phyloP scores from a whole-genome alignment of 148 eudicot species.

The Silene conica region DNA sequence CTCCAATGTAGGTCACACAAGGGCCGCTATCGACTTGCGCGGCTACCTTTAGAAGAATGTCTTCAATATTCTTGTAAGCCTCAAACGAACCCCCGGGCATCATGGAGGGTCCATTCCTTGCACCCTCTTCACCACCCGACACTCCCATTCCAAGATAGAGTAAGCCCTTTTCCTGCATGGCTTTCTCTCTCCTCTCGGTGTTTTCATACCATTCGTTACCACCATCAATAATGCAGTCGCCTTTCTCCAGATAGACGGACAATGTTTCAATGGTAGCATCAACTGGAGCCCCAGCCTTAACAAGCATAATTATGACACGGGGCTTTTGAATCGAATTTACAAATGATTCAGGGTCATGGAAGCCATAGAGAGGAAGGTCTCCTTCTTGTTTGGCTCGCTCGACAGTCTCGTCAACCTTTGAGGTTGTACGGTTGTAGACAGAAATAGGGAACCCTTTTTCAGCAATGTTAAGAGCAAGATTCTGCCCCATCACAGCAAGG shows the following conservation, averaged over 20 bases:
- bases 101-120: slow-evolving; percentile 80
- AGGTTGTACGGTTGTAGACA: slow-evolving; percentile 80
- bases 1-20: slow-evolving; percentile 82
- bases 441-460: slow-evolving; percentile 95
- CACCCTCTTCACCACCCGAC: slow-evolving; percentile 96
- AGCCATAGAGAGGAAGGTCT: slow-evolving; percentile 76
- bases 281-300: slow-evolving; percentile 88
- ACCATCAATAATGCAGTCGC: slow-evolving; percentile 88
- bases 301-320: slow-evolving; percentile 84
- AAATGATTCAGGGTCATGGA: slow-evolving; percentile 80
- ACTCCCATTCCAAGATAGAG: slow-evolving; percentile 96
- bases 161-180: slow-evolving; percentile 59
- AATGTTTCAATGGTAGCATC: slow-evolving; percentile 83
- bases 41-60: slow-evolving; percentile 78
- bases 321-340: slow-evolving; percentile 79
- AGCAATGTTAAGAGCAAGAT: slow-evolving; percentile 92
- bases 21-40: slow-evolving; percentile 97
- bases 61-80: slow-evolving; percentile 83
- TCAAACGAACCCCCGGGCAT: slow-evolving; percentile 91
- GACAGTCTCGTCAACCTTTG: slow-evolving; percentile 86
- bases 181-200: slow-evolving; percentile 89
- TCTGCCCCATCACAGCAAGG: slow-evolving; percentile 94
- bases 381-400: slow-evolving; percentile 82
- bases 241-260: slow-evolving; percentile 70
- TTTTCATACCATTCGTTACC: slow-evolving; percentile 97